A percentile compares a stretch with the other conserved stretches of the same genome.
phyloP scores from a whole-genome alignment of 2,329 filamentous ascomycete genomes.

The Aspergillus neoniger region DNA sequence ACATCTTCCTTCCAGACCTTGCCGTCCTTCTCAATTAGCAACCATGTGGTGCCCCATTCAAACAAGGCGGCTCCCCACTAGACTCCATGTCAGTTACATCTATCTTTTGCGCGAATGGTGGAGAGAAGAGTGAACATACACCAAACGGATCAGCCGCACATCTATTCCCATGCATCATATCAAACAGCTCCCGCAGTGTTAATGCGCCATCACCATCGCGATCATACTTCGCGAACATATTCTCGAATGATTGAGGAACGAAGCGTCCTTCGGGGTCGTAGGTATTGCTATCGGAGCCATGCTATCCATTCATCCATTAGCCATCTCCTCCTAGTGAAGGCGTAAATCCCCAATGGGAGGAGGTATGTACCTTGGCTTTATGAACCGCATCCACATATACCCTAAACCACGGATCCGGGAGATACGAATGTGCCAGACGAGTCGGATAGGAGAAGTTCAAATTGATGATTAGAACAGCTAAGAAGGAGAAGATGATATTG shows the following conservation, averaged over 20 bases:
- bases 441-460: constrained; percentile 51
- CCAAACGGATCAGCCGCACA: constrained; percentile 49
- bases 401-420: constrained; percentile 43
- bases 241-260: constrained; percentile 50
- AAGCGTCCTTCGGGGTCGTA: constrained; percentile 52
- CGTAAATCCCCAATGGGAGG: too few species aligned
- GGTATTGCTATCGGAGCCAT: constrained; percentile 37
- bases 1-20: constrained; percentile 34
- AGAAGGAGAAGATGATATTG: constrained; percentile 41
- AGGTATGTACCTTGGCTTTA: constrained; percentile 41
- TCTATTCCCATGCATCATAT: constrained; percentile 46
- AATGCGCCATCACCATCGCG: constrained; percentile 41
- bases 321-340: not conserved
- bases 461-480: constrained; percentile 45
- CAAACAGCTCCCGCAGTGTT: constrained; percentile 41
- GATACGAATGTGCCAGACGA: constrained; percentile 34
- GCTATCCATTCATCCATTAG: not conserved
- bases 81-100: not conserved
- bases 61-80: constrained; percentile 47
- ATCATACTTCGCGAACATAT: constrained; percentile 52
- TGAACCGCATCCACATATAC: constrained; percentile 44
- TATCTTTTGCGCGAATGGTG: not conserved
- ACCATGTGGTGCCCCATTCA: constrained; percentile 43
- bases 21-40: constrained; percentile 33
- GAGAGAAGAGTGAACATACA: constrained; percentile 5